Conservation (phyloP, 2,329 filamentous ascomycete genomes). For the Apiospora hydei region DNA sequence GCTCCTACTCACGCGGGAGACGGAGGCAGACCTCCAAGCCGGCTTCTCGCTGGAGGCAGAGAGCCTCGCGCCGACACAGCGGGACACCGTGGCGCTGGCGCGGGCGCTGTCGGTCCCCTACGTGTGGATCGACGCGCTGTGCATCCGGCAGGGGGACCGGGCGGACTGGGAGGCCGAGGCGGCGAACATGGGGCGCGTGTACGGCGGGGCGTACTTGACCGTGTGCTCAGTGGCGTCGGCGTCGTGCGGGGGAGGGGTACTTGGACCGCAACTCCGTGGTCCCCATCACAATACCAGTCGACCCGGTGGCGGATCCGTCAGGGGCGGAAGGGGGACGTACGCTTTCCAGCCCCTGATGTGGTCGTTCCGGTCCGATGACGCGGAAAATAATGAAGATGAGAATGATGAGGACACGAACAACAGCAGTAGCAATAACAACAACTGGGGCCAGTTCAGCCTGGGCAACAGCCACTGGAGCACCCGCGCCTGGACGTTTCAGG, state of each 20-base stretch:
- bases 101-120: neutral
- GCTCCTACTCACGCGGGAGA: neutral
- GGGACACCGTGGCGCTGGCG: neutral
- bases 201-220: neutral
- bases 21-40: neutral
- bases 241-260: neutral
- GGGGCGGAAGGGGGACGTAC: neutral
- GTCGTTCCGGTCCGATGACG: neutral
- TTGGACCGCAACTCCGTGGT: neutral
- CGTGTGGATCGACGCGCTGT: neutral
- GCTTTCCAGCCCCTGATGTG: neutral
- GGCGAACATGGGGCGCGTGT: neutral
- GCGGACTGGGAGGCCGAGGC: neutral
- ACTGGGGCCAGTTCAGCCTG: slow-evolving; percentile 1
- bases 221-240: neutral
- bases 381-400: no score
- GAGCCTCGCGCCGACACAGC: neutral
- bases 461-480: neutral
- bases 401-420: no score
- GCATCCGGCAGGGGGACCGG: neutral
- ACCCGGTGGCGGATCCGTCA: neutral
- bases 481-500: neutral
- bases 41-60: neutral
- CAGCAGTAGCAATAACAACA: neutral
- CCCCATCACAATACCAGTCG: neutral